Conservation (phyloP, 768 basidiomycete genomes). For the Leccinum variicolor region DNA sequence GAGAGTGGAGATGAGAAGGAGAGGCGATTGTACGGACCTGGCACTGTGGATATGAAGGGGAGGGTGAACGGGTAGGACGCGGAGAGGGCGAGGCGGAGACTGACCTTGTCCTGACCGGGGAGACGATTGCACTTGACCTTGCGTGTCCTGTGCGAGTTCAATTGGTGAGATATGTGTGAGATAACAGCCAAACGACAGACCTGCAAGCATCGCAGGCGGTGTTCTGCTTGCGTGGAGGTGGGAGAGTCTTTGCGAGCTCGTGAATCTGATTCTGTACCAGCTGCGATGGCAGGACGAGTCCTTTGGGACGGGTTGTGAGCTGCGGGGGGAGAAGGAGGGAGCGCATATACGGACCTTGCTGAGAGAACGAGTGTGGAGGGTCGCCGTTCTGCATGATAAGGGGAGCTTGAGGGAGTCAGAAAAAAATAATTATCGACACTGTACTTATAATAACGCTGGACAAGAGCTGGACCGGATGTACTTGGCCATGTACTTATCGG, state of each 20-base stretch:
- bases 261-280: constrained; percentile 80
- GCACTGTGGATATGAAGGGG: constrained; percentile 44
- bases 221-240: constrained; percentile 89
- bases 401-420: constrained; percentile 11
- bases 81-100: constrained; percentile 20
- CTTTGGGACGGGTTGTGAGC: constrained; percentile 31
- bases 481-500: constrained; percentile 27
- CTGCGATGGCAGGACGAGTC: constrained; percentile 59
- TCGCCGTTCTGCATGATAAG: constrained; percentile 33
- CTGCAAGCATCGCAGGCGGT: constrained; percentile 93
- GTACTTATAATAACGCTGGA: constrained; percentile 25
- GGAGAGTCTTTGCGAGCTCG: constrained; percentile 74
- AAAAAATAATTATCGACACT: constrained; percentile 21
- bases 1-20: constrained; percentile 2
- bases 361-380: constrained; percentile 30
- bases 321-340: neutral
- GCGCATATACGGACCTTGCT: constrained; percentile 23
- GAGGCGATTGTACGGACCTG: constrained; percentile 47
- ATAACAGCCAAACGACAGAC: constrained; percentile 32
- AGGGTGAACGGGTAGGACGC: constrained; percentile 5
- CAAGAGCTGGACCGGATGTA: neutral
- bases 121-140: constrained; percentile 89
- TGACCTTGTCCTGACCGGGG: constrained; percentile 79
- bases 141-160: constrained; percentile 52
- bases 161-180: constrained; percentile 2